These are phyloP conservation scores for Exophiala sp. DNA, from an alignment of 2,329 filamentous ascomycete genomes.

Conservation along the genomic window DNA sequence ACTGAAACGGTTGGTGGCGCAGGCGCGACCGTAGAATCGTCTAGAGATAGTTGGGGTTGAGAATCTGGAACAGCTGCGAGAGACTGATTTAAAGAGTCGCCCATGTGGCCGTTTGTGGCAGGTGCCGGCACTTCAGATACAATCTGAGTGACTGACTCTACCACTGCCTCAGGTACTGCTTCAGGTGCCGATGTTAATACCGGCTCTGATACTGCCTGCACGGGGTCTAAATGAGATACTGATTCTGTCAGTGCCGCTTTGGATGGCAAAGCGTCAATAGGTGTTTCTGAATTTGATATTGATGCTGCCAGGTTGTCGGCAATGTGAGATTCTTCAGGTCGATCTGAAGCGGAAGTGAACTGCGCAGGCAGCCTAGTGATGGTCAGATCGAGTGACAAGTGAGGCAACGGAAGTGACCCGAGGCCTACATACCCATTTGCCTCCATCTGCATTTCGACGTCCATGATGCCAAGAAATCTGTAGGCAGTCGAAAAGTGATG, in stretches of 20 bases:
- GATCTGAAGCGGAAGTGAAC: slow-evolving; percentile 25
- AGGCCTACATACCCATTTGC: slow-evolving; percentile 25
- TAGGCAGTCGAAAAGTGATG: background rate
- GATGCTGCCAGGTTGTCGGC: slow-evolving; percentile 24
- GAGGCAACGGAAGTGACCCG: background rate
- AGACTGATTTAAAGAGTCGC: slow-evolving; percentile 4
- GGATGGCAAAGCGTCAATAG: slow-evolving; percentile 5
- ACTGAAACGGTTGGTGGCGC: slow-evolving; percentile 6
- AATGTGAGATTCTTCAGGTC: slow-evolving; percentile 22
- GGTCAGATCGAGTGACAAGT: slow-evolving; percentile 9
- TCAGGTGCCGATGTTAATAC: background rate
- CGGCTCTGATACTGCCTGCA: slow-evolving; percentile 3
- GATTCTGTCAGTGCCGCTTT: slow-evolving; percentile 8
- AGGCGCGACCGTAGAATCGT: background rate
- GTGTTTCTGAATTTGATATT: slow-evolving; percentile 26
- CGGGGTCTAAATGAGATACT: slow-evolving; percentile 4
- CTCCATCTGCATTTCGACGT: slow-evolving; percentile 28
- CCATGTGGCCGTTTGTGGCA: slow-evolving; percentile 11
- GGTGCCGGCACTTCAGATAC: slow-evolving; percentile 4
- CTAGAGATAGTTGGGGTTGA: slow-evolving; percentile 14
- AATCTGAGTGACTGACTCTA: slow-evolving; percentile 8
- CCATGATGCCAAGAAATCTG: slow-evolving; percentile 23
- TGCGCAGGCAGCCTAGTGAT: slow-evolving; percentile 25
- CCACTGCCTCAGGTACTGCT: slow-evolving; percentile 4
- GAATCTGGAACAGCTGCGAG: slow-evolving; percentile 16